Percentiles rank a stretch among this genome's conserved stretches.
Evolutionary conservation across 495 filamentous ascomycete genomes (phyloP).

Genomic region (Podospora anserina): DNA sequence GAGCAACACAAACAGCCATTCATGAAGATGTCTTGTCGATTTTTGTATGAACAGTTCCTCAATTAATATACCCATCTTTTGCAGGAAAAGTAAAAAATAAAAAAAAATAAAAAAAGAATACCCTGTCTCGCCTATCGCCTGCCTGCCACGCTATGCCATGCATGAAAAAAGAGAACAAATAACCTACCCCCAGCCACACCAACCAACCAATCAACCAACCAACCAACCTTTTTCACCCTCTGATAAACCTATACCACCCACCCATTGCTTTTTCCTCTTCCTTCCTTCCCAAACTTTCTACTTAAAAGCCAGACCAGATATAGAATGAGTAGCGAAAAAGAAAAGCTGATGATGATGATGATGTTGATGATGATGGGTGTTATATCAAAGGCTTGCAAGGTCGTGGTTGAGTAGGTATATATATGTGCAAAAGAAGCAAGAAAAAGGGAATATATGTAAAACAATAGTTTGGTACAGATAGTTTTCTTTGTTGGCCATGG

Average conservation of each 20-base stretch:
- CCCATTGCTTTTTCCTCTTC: neutral
- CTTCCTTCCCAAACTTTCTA: neutral
- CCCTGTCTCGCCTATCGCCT: neutral
- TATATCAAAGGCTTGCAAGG: too few species aligned
- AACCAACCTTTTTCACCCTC: neutral
- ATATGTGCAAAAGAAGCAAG: neutral
- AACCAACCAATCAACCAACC: too few species aligned
- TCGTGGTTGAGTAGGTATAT: neutral
- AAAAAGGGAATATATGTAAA: too few species aligned
- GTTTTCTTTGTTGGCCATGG: neutral
- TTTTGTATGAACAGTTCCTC: neutral
- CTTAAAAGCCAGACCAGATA: neutral
- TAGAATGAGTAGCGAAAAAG: neutral
- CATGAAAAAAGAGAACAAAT: neutral
- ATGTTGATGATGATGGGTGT: neutral
- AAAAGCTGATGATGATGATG: neutral
- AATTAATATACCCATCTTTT: neutral
- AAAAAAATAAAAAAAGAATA: neutral
- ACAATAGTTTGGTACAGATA: too few species aligned
- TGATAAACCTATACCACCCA: neutral
- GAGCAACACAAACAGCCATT: too few species aligned
- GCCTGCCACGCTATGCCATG: neutral
- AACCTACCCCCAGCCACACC: neutral
- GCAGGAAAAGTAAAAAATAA: neutral
- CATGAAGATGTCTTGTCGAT: too few species aligned